These are phyloP conservation scores for Tothia fuscella DNA, from an alignment of 2,329 filamentous ascomycete genomes.

Conservation along the genomic window DNA sequence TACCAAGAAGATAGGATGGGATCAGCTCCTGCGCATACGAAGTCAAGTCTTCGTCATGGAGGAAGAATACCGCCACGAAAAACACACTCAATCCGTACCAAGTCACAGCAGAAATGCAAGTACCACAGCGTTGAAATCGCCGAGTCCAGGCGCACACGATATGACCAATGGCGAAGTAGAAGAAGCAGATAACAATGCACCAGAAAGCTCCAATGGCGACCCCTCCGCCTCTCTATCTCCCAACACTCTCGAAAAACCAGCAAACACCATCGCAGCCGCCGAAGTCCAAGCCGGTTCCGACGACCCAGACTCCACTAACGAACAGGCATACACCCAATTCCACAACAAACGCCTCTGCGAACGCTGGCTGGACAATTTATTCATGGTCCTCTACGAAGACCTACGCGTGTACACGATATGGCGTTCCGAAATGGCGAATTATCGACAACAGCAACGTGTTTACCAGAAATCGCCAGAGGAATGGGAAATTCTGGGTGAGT, in stretches of 20 bases:
- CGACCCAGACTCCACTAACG: conserved; percentile 18
- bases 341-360: conserved; percentile 97
- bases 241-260: conserved; percentile 57
- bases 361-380: conserved; percentile 94
- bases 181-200: conserved; percentile 21
- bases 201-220: conserved; percentile 23
- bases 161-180: conserved; percentile 22
- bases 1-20: conserved; percentile 94
- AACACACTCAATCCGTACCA: conserved; percentile 32
- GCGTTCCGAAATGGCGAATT: conserved; percentile 96
- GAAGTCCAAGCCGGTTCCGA: conserved; percentile 62
- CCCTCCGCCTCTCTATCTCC: neutral
- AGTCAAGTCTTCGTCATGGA: conserved; percentile 99
- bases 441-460: conserved; percentile 80
- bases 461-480: conserved; percentile 96
- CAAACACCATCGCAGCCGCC: conserved; percentile 64
- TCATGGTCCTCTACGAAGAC: conserved; percentile 98
- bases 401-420: conserved; percentile 97
- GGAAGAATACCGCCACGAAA: conserved; percentile 90
- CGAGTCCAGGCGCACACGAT: conserved; percentile 2
- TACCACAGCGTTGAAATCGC: conserved; percentile 61
- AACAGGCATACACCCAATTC: conserved; percentile 59
- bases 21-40: conserved; percentile 83
- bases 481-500: conserved; percentile 92
- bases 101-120: conserved; percentile 57